phyloP scores from a whole-genome alignment of 805 yeast genomes.

The Teunomyces pallodes region DNA sequence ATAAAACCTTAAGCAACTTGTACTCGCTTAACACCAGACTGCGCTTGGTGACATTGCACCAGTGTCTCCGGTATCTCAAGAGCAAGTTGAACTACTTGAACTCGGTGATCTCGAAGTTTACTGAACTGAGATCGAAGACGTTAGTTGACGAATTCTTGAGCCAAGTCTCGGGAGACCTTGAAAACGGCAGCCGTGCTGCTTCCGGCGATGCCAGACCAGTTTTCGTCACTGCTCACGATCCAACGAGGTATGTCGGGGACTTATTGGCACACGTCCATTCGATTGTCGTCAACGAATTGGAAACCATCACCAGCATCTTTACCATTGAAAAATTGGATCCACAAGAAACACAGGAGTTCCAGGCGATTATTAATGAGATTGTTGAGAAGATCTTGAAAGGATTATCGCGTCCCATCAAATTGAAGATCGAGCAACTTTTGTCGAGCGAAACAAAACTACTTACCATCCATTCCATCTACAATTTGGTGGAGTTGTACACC shows the following conservation, averaged over 20 bases:
- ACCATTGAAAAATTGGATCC: slow-evolving; percentile 18
- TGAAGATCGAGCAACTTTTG: slow-evolving; percentile 66
- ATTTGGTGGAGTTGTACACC: slow-evolving; percentile 63
- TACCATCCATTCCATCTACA: slow-evolving; percentile 55
- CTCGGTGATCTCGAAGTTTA: slow-evolving; percentile 58
- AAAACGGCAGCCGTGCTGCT: slow-evolving; percentile 3
- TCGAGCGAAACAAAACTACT: slow-evolving; percentile 60
- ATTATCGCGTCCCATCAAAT: slow-evolving; percentile 57
- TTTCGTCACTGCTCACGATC: slow-evolving; percentile 70
- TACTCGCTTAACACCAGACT: slow-evolving; percentile 24
- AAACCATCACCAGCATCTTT: slow-evolving; percentile 64
- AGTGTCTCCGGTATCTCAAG: slow-evolving; percentile 28
- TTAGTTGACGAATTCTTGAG: slow-evolving; percentile 65
- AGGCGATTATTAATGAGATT: slow-evolving; percentile 30
- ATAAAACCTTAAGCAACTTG: slow-evolving; percentile 31
- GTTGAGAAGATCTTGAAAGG: slow-evolving; percentile 51
- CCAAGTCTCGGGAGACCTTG: slow-evolving; percentile 40
- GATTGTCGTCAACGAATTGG: slow-evolving; percentile 82
- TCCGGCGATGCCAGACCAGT: slow-evolving; percentile 42
- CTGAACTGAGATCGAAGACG: slow-evolving; percentile 63
- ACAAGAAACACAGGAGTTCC: slow-evolving; percentile 26
- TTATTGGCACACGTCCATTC: slow-evolving; percentile 85
- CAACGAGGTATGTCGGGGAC: slow-evolving; percentile 81
- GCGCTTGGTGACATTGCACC: slow-evolving; percentile 26
- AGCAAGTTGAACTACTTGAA: slow-evolving; percentile 51